Base-by-base conservation (phyloP, 192 early-diverging fungal species). In the Linnemannia schmuckeri region DNA sequence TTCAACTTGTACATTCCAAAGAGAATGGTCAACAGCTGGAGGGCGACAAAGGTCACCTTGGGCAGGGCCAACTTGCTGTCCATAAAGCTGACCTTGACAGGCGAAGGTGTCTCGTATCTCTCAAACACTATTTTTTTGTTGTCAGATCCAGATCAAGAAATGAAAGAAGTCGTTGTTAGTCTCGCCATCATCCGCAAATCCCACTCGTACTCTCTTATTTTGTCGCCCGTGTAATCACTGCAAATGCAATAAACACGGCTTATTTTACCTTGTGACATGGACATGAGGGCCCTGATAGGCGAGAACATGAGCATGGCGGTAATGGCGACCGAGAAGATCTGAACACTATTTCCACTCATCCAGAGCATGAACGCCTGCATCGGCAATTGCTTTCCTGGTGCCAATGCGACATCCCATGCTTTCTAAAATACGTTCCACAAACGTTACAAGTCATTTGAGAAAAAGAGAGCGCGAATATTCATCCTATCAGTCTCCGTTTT, bases 291-390 rank as follows among this genome's bases (percentile, higher is more conserved):
- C 78, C 94, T 94, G 30, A 96, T 77, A 55, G 97, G 95, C 35
- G 97, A 94, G 85, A 94, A 96, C 75, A 99, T 94, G 37, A 99
- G 93, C 98, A 99, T 99, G 20, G 93, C 97, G 6, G 97, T 97
- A 46, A 99, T 95, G 88, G 99, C 93, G 40, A 99, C 97, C 49
- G 93, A 95, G 79, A 98, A 99, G 73, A 99, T 98, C 80, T 99
- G 97, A 46, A 99, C 95, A 71, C 93, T 85, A 86, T 96, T 99
- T 75, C 99, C 99, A 35, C 95, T 96, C 99, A 99, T 99, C 91
- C 96, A 99, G 38, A 99, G 93, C 99, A 99, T 99, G 83, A 99
- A 95, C 30, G 91, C 96, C 70, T 99, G 96, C 98, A 99, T 99
- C 1, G 99, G 99, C 35, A 99, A 93, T 44, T 94, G 94, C 86